Conservation (phyloP, 257 asterid species). For the Solanum gracilifrons region DNA sequence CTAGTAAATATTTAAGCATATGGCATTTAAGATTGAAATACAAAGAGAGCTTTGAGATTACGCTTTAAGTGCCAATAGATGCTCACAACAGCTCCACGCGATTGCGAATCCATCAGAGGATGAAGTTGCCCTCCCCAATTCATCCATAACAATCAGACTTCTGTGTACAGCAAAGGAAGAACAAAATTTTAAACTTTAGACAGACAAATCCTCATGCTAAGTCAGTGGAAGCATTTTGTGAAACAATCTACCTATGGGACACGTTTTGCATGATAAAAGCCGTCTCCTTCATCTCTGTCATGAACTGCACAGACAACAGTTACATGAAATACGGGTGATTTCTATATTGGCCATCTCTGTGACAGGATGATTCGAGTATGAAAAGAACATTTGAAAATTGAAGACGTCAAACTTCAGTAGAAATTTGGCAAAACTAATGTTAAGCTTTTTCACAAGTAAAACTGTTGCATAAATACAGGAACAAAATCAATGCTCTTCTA, state of each 20-base stretch:
- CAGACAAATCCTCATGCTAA: conserved; percentile 1
- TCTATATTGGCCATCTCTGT: background rate
- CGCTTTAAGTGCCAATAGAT: conserved; percentile 78
- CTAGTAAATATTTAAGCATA: background rate
- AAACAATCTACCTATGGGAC: conserved; percentile 45
- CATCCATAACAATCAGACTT: conserved; percentile 92
- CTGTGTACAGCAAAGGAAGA: conserved; percentile 29
- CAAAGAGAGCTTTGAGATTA: conserved; percentile 19
- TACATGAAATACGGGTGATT: background rate
- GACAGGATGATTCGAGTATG: background rate
- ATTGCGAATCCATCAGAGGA: conserved; percentile 96
- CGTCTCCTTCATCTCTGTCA: conserved; percentile 98
- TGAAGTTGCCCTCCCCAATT: conserved; percentile 96
- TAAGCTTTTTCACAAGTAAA: background rate
- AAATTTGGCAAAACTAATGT: background rate
- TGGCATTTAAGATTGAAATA: background rate
- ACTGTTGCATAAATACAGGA: background rate
- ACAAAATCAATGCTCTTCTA: background rate
- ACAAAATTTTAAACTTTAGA: background rate
- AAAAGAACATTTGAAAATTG: background rate
- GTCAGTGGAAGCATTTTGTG: background rate
- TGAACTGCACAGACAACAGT: conserved; percentile 48
- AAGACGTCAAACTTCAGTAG: background rate
- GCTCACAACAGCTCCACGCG: conserved; percentile 97
- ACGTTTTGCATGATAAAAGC: conserved; percentile 94